Evolutionary conservation across 306 rosid genomes (phyloP), one percentile per base, ranked within the genome.

Genomic region (Hippophae tibetana): DNA sequence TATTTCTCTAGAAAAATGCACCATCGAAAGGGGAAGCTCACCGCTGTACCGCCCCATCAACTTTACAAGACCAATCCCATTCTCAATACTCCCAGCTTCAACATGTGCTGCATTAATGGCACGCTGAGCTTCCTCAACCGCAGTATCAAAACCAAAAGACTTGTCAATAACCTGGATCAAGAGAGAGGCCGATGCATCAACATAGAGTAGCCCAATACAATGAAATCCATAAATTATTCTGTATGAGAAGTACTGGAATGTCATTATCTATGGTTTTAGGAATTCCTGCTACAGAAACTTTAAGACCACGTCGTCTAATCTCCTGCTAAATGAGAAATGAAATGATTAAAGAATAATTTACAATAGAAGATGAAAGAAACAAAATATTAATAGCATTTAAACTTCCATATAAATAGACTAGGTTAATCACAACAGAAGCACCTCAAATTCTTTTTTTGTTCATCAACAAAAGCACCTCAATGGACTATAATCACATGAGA

Each of bases 101-200:
- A 89, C 97, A 78, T 85, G 97, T 14, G 97, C 95, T 65, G 95
- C 92, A 72, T 86, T 86, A 62, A 89, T 86, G 77, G 97, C 95
- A 58, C 97, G 97, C 66, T 89, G 97, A 76, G 97, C 97, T 80
- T 89, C 95, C 78, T 89, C 97, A 55, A 89, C 97, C 7, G 97
- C 97, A 63, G 94, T 73, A 77, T 89, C 96, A 76, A 85, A 85
- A 62, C 96, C 96, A 77, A 85, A 89, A 56, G 97, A 89, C 82
- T 70, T 89, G 81, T 85, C 97, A 45, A 89, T 83, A 67, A 89
- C 90, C 96, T 88, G 69, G 77, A 71, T 60, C 52, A 77, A 63
- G 54, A 52, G 27, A 64, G 48, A 64, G 47, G 47, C 12, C 2
- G 0, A 43, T 40, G 25, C 47, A 66, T 43, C 46, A 43, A 41